Base-by-base conservation (phyloP, 1,284 basidiomycete genomes). In the Ceratobasidium sp. region DNA sequence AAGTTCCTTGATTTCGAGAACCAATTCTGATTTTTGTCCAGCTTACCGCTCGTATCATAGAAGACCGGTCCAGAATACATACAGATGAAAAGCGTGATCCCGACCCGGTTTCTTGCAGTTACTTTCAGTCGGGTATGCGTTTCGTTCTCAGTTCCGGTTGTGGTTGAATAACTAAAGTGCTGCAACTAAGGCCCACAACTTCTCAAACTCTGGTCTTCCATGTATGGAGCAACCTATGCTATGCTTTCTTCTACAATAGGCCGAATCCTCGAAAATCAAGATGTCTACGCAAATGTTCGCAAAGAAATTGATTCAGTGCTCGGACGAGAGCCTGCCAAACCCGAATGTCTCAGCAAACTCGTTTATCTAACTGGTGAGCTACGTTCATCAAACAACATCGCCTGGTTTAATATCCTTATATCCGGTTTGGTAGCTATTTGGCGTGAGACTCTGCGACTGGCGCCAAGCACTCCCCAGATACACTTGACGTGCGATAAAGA, bases 201-300 rank as follows among this genome's bases (percentile, higher is more conserved):
- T 61, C 75, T 79, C 14, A 78, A 78, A 4, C 79, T 80, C 72
- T 80, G 18, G 79, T 80, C 46, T 45, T 79, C 79, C 4, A 79
- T 78, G 3, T 78, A 79, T 73, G 79, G 79, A 46, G 75, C 5
- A 76, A 77, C 21, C 64, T 78, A 67, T 75, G 78, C 50, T 75
- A 76, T 26, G 76, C 76, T 74, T 52, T 74, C 50, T 9, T 61
- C 43, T 23, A 41, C 30, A 9, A 74, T 75, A 36, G 77, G 78
- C 74, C 77, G 75, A 67, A 73, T 79, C 26, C 73, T 79, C 28
- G 74, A 75, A 57, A 75, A 74, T 32, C 79, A 79, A 0, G 39
- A 65, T 14, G 74, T 75, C 0, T 76, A 77, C 69, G 64, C 59
- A 26, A 77, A 76, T 61, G 75, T 79, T 10, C 76, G 76, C 26